Base-by-base conservation (phyloP, 768 basidiomycete genomes). In the Tubosaeta sp. region DNA sequence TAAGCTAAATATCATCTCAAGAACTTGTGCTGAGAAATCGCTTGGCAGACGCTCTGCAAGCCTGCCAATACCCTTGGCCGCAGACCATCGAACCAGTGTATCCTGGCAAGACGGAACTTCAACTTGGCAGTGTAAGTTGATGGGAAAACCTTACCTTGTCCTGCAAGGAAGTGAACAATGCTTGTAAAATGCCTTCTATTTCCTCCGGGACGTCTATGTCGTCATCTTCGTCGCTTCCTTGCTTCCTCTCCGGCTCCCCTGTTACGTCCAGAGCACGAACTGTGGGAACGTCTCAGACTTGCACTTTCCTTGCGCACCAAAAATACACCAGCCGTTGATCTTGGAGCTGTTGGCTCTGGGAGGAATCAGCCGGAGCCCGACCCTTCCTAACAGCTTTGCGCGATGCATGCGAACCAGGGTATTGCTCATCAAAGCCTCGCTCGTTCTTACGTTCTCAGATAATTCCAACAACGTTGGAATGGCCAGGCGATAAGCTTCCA, bases 21-120 rank as follows among this genome's bases (percentile, higher is more conserved):
- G 70, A n/a, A 98, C 84, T 65, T 98, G 92, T 32, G 78, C 72
- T 2, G 82, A 75, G 59, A 92, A 88, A 32, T 86, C 84, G 1
- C 70, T 53, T 2, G 97, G 90, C 1, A 99, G 79, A 35, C 88
- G 80, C 58, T 88, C 85, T 2, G 90, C 78, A 42, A 97, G 80
- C 7, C 94, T 83, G 8, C 94, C 89, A 9, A 97, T 72, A 35
- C 89, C 90, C 69, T 98, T 99, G 10, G 97, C 90, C 5, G 92
- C 83, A 13, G 95, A 93, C 82, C 91, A 97, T 46, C 97, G 87
- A 12, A 98, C 92, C 26, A 94, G 75, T 0, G 95, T 97, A 61
- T 97, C 95, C 95, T 98, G 59, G 14, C 48, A 19, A 19, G 27
- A 14, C 41, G 54, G 34, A n/a, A 55, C 0, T 26, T 58, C 13